These are phyloP conservation scores for Bassia scoparia DNA, from an alignment of 148 eudicot species.

Conservation along the genomic window DNA sequence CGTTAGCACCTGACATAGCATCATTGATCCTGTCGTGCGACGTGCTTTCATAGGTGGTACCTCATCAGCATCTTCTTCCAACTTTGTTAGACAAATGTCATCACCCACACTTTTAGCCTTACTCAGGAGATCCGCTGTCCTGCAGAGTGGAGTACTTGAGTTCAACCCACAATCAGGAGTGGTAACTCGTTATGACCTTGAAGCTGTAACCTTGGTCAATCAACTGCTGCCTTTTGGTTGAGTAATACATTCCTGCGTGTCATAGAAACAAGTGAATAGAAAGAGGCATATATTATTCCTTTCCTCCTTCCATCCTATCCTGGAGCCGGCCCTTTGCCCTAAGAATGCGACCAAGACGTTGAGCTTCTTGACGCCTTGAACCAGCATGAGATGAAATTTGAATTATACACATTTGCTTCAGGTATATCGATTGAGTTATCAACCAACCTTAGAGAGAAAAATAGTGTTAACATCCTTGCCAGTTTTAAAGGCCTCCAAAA, in stretches of 20 bases:
- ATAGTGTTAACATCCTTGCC: too few species aligned
- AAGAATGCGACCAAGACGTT: too few species aligned
- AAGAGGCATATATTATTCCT: constrained; percentile 95
- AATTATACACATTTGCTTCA: constrained; percentile 84
- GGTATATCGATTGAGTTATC: constrained; percentile 72
- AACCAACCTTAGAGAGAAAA: constrained; percentile 45
- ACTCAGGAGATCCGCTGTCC: constrained; percentile 66
- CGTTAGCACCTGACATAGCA: constrained; percentile 86
- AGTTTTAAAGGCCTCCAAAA: too few species aligned
- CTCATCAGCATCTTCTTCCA: constrained; percentile 91
- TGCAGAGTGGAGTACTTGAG: constrained; percentile 58
- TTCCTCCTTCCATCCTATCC: constrained; percentile 96
- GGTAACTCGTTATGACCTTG: constrained; percentile 93
- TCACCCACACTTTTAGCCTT: constrained; percentile 94
- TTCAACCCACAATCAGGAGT: constrained; percentile 70
- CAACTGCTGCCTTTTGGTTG: constrained; percentile 97
- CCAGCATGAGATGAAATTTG: constrained; percentile 97
- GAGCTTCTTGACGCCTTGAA: too few species aligned
- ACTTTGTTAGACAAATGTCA: constrained; percentile 77
- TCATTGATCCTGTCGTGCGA: constrained; percentile 80
- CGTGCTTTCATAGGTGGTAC: constrained; percentile 79
- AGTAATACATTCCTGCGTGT: constrained; percentile 99
- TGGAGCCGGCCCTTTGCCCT: constrained; percentile 98
- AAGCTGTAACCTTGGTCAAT: constrained; percentile 99
- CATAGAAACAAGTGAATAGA: constrained; percentile 95